Base-by-base conservation (phyloP, 176 grass and related monocot species). In the Oryza meyeriana region DNA sequence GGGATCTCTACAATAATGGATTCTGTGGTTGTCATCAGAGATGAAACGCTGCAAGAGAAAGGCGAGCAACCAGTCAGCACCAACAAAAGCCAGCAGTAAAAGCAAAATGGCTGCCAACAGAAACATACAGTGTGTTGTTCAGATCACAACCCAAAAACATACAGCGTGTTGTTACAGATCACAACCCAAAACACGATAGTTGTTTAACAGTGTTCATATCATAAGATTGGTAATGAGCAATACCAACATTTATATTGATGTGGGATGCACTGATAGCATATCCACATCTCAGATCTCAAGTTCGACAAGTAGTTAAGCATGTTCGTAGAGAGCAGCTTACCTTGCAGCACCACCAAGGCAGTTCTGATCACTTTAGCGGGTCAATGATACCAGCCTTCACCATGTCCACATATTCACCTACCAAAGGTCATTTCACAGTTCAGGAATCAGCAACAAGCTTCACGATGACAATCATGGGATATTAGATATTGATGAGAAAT, bases 401-500 rank as follows among this genome's bases (percentile, higher is more conserved):
- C 96, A 99, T 95, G 83, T 99, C 96, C 2, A 99, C 93, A 22
- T 99, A 99, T 67, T 99, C 96, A 22, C 87, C 96, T 99, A 69
- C 1, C 72, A 32, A 78, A 48, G 5, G 34, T 17, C 4, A 81
- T 69, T 61, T 12, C 33, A 12, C 3, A 25, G 10, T 59, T 70
- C 9, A 10, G 26, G 3, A 27, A 30, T 80, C 34, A 83, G 52
- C 16, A 86, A 74, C 42, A 79, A 12, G 17, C 17, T 64, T 72
- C 12, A 30, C n/a, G 10, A 20, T n/a, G 50, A n/a, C 27, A 20
- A 55, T 8, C 57, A 64, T n/a, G 20, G 20, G 18, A 22, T n/a
- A 64, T 75, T 59, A 72, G 17, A 13, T n/a, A 67, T 2, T 11
- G 14, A 0, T 10, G 4, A 27, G 3, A 41, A 42, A 48, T 40